phyloP scores from a whole-genome alignment of 2,329 filamentous ascomycete species.

The Madurella fahalii region DNA sequence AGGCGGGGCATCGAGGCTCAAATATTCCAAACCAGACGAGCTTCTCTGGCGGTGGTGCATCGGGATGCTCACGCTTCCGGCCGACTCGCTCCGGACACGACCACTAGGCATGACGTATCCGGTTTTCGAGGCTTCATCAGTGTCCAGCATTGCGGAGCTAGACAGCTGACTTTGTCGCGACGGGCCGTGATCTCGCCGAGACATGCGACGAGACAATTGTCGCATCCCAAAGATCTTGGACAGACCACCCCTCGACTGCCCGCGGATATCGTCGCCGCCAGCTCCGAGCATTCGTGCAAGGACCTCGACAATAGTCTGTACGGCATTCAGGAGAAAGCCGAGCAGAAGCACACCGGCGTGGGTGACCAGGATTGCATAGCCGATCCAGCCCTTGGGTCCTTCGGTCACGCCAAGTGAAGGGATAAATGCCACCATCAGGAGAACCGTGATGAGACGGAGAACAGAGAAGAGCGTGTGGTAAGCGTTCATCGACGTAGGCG shows the following conservation, averaged over 20 bases:
- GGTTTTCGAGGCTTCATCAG: constrained; percentile 61
- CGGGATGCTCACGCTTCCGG: constrained; percentile 52
- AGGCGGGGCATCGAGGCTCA: constrained; percentile 38
- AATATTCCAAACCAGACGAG: constrained; percentile 52
- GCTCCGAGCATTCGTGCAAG: constrained; percentile 76
- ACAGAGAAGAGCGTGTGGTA: constrained; percentile 84
- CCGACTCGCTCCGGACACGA: constrained; percentile 58
- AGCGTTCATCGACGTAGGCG: constrained; percentile 93
- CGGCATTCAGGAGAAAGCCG: constrained; percentile 86
- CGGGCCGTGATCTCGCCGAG: constrained; percentile 54
- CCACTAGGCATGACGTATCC: constrained; percentile 53
- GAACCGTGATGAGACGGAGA: constrained; percentile 69
- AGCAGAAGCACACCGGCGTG: constrained; percentile 83
- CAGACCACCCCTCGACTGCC: constrained; percentile 74
- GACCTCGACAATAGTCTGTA: constrained; percentile 89
- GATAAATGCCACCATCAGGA: constrained; percentile 78
- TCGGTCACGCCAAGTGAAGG: constrained; percentile 76
- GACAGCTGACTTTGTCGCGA: constrained; percentile 80
- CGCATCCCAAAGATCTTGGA: constrained; percentile 89
- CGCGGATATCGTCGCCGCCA: constrained; percentile 67
- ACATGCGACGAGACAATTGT: constrained; percentile 71
- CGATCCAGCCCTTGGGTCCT: constrained; percentile 86
- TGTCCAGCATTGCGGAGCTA: constrained; percentile 72
- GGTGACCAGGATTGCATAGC: constrained; percentile 82
- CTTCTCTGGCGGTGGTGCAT: constrained; percentile 46